phyloP scores from a whole-genome alignment of 2,329 filamentous ascomycete species.

The Tricladium varicosporioides region DNA sequence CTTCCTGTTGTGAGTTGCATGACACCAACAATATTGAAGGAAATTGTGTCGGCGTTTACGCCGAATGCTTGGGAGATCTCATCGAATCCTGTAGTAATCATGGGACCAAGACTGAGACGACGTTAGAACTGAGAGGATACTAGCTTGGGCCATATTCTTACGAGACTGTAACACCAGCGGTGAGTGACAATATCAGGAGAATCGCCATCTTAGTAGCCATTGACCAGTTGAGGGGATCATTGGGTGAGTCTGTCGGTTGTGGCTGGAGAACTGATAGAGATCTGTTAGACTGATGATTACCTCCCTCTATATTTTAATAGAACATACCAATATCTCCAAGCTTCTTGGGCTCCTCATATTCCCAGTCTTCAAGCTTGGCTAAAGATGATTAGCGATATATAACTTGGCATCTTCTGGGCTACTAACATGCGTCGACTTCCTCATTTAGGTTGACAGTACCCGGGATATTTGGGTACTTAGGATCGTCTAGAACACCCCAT shows the following conservation, averaged over 20 bases:
- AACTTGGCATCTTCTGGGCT: neutral
- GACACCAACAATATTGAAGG: conserved; percentile 34
- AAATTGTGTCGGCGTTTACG: conserved; percentile 38
- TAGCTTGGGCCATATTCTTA: conserved; percentile 20
- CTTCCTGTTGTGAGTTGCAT: conserved; percentile 40
- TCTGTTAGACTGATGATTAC: neutral
- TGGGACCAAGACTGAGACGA: conserved; percentile 36
- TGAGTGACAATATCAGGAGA: conserved; percentile 27
- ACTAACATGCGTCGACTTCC: conserved; percentile 18
- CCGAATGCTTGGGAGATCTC: conserved; percentile 36
- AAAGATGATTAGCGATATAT: conserved; percentile 5
- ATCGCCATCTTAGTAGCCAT: conserved; percentile 27
- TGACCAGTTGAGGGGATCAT: conserved; percentile 52
- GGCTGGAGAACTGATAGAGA: conserved; percentile 32
- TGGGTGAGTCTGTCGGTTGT: conserved; percentile 49
- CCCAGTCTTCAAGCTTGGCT: conserved; percentile 23
- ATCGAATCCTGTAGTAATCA: conserved; percentile 39
- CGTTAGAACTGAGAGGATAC: conserved; percentile 5
- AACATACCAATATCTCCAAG: conserved; percentile 43
- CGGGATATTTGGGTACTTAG: conserved; percentile 28
- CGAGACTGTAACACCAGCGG: conserved; percentile 30
- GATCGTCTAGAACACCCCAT: conserved; percentile 31
- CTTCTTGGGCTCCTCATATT: conserved; percentile 36
- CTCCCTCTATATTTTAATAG: neutral
- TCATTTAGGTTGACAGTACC: conserved; percentile 29